Base-by-base conservation (phyloP, 2,329 filamentous ascomycete species). In the Bipolaris zeicola region DNA sequence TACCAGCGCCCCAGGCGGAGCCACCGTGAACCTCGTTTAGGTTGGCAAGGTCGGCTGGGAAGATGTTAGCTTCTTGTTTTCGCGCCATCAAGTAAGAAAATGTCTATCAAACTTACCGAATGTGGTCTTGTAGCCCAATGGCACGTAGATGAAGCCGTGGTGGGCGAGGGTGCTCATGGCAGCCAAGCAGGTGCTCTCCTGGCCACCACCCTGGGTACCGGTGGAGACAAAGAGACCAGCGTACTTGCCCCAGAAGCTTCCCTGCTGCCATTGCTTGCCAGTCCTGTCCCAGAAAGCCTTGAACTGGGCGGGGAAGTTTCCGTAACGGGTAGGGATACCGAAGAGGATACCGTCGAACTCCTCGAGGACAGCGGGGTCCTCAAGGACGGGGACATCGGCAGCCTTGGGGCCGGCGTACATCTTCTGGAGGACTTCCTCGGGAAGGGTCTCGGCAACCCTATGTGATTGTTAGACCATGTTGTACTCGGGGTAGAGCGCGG, bases 231-330 rank as follows among this genome's bases (percentile, higher is more conserved):
- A 99, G 60, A 97, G 65, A 71, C 94, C 94, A 52, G 90, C 94
- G 73, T 92, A 88, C 84, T 98, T 98, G 81, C 93, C 93, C 79
- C 83, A 87, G 83, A 85, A 93, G 66, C 82, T 87, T 61, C 94
- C 94, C 13, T 79, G 77, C 60, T 83, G 80, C 95, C 95, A 98
- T 78, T 95, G 90, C 67, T 85, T 83, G 72, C 94, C 94, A 22
- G 92, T 93, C 79, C 86, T 85, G 83, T 99, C 95, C 90, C 92
- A 96, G 84, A 92, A 94, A 39, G 87, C 74, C 84, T 95, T 97
- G 90, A 90, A 97, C 81, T 99, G 95, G 16, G 89, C 91, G 46
- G 94, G 93, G 85, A 96, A 96, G 87, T 96, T 98, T 70, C 95
- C 95, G 81, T 91, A 99, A 66, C 95, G 87, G 49, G 95, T 99